Evolutionary conservation across 1,284 basidiomycete species (phyloP).

Genomic region (Neolentinus lepideus): DNA sequence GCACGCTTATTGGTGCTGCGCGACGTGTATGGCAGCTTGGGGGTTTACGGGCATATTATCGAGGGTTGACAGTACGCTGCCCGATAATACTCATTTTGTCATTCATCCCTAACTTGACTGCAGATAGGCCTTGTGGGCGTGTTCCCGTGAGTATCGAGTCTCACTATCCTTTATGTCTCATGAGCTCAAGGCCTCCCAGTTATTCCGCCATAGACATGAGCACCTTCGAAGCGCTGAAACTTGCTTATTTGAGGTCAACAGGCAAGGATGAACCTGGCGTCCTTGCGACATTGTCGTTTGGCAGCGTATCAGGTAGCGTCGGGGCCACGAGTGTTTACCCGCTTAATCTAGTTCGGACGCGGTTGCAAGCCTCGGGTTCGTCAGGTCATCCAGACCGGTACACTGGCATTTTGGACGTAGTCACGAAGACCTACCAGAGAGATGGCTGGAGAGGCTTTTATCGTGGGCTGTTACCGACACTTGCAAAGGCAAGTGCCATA

Average conservation of each 20-base stretch:
- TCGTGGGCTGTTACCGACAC: conserved; percentile 83
- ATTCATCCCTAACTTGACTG: conserved; percentile 6
- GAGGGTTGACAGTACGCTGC: conserved; percentile 76
- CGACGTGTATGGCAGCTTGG: conserved; percentile 77
- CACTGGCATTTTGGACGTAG: conserved; percentile 84
- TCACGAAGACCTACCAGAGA: conserved; percentile 69
- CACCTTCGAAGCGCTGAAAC: conserved; percentile 87
- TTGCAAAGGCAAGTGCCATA: conserved; percentile 65
- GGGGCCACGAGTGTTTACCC: conserved; percentile 93
- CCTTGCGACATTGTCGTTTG: conserved; percentile 78
- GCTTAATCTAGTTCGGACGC: conserved; percentile 89
- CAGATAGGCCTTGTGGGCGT: conserved; percentile 87
- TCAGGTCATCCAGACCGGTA: conserved; percentile 89
- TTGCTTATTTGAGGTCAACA: conserved; percentile 76
- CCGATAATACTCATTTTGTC: neutral
- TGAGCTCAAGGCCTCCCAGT: conserved; percentile 25
- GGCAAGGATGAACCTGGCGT: conserved; percentile 80
- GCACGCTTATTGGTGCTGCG: conserved; percentile 51
- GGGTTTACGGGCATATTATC: conserved; percentile 81
- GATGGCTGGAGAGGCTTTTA: conserved; percentile 97
- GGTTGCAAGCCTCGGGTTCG: conserved; percentile 93
- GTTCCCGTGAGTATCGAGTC: conserved; percentile 60
- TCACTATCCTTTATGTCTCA: conserved; percentile 5
- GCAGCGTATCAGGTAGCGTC: conserved; percentile 84
- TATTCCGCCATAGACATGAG: conserved; percentile 94